These are phyloP conservation scores for Castanopsis chinensis DNA, from an alignment of 306 rosid genomes.

Conservation along the genomic window DNA sequence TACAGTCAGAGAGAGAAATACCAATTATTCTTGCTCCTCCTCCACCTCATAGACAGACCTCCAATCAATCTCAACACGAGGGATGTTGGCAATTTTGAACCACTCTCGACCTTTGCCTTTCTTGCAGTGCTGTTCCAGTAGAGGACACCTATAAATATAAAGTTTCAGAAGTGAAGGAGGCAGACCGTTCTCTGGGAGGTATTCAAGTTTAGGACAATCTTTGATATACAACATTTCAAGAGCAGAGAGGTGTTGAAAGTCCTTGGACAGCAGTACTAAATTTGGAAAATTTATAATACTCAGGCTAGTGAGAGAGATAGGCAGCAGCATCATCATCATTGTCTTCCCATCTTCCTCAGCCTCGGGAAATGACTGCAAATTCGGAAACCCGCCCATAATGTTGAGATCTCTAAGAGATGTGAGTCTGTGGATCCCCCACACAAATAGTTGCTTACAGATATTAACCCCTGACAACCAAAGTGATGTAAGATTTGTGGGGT, in stretches of 20 bases:
- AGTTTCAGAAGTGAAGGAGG: background rate
- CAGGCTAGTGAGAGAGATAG: slow-evolving; percentile 5
- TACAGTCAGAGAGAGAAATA: too few relatives aligned
- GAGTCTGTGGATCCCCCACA: slow-evolving; percentile 18
- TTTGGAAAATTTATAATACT: background rate
- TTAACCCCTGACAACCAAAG: background rate
- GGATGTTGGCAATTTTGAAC: slow-evolving; percentile 4
- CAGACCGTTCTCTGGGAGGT: background rate
- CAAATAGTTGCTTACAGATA: slow-evolving; percentile 6
- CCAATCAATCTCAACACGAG: background rate
- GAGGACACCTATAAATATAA: fast-evolving
- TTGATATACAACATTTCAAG: background rate
- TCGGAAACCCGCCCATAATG: background rate
- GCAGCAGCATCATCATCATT: slow-evolving; percentile 3
- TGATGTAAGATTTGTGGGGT: slow-evolving; percentile 18
- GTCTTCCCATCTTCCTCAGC: background rate
- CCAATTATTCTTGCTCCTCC: too few relatives aligned
- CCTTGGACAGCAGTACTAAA: slow-evolving; percentile 4
- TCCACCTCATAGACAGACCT: background rate
- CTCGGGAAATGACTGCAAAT: slow-evolving; percentile 6
- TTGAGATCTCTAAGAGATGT: slow-evolving; percentile 2
- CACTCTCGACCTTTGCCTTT: background rate
- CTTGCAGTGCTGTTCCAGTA: background rate
- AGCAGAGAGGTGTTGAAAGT: slow-evolving; percentile 22
- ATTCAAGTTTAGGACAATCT: background rate